Evolutionary conservation across 192 early-diverging fungal species (phyloP).

Genomic region (Backusella tarrabulga): DNA sequence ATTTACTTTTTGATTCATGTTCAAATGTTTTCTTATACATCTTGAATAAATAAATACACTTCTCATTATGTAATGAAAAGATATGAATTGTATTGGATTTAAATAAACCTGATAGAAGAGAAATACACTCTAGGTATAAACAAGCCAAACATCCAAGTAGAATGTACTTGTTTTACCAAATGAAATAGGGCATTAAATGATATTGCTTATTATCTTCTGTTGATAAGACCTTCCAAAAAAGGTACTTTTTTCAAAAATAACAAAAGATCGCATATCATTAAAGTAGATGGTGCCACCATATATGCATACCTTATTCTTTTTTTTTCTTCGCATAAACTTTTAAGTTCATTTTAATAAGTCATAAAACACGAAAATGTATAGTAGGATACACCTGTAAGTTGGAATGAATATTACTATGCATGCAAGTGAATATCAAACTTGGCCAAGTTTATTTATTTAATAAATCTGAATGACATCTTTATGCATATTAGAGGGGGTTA

Average conservation of each 20-base stretch:
- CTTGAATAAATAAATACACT: neutral
- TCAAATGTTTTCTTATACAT: neutral
- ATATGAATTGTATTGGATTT: neutral
- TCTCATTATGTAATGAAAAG: neutral
- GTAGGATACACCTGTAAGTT: neutral
- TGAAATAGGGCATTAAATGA: neutral
- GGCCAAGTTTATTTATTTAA: neutral
- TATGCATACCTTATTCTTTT: neutral
- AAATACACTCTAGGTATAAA: neutral
- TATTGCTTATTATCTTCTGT: neutral
- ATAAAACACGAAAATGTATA: neutral
- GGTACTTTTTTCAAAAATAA: neutral
- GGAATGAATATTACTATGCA: neutral
- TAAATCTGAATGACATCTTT: neutral
- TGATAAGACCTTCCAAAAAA: neutral
- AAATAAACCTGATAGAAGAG: neutral
- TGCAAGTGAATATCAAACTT: neutral
- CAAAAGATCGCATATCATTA: neutral
- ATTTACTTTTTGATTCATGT: neutral
- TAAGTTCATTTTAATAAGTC: neutral
- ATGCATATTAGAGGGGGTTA: neutral
- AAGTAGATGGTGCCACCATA: neutral
- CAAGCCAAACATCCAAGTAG: neutral
- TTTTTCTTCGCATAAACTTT: neutral
- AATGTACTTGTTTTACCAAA: neutral